These are phyloP conservation scores for Penicillium subrubescens DNA, from an alignment of 495 filamentous ascomycete genomes.

Conservation along the genomic window DNA sequence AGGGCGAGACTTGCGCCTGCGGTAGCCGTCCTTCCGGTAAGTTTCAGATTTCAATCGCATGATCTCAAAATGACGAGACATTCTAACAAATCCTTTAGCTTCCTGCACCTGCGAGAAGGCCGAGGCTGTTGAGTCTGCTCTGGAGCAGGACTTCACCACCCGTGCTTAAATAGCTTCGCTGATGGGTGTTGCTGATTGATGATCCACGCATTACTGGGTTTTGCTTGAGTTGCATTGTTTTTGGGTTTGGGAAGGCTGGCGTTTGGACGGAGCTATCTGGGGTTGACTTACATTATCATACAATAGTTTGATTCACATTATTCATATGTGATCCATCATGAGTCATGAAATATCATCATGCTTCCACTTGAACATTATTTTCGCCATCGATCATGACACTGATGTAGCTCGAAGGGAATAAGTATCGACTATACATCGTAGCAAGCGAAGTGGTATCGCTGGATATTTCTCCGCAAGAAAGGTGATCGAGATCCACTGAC, in stretches of 20 bases:
- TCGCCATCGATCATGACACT: background rate
- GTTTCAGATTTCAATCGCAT: conserved; percentile 22
- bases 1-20: conserved; percentile 70
- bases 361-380: background rate
- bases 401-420: background rate
- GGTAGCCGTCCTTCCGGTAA: conserved; percentile 71
- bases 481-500: too few species aligned
- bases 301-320: background rate
- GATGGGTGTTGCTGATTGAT: background rate
- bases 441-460: too few species aligned
- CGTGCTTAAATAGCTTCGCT: conserved; percentile 22
- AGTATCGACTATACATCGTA: too few species aligned
- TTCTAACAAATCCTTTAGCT: conserved; percentile 42
- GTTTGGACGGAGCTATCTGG: conserved; percentile 6
- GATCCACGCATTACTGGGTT: background rate
- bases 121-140: conserved; percentile 47
- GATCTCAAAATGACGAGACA: background rate
- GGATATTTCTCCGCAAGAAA: too few species aligned
- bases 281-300: background rate
- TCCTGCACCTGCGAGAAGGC: conserved; percentile 86
- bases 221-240: conserved; percentile 13
- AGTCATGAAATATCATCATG: background rate
- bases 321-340: background rate
- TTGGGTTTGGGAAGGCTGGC: conserved; percentile 10
- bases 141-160: conserved; percentile 82